Evolutionary conservation across 371 early-diverging fungal species (phyloP).

Genomic region (Apophysomyces sp.): DNA sequence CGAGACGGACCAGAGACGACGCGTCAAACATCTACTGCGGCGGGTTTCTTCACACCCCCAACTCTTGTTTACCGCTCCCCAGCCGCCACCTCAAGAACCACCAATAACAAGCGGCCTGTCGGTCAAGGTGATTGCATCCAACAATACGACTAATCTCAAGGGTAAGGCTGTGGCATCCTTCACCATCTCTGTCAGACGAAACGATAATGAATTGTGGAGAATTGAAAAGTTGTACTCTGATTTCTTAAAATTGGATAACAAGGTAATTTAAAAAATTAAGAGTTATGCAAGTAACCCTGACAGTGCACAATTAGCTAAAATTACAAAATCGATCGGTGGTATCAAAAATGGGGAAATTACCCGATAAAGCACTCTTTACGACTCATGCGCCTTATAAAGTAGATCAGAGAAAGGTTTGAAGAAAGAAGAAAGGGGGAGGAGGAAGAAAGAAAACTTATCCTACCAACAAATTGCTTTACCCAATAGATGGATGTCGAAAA

Average conservation of each 20-base stretch:
- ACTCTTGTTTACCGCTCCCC: neutral
- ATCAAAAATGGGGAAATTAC: constrained; percentile 64
- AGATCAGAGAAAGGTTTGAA: constrained; percentile 64
- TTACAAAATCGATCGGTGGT: constrained; percentile 35
- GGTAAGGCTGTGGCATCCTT: constrained; percentile 67
- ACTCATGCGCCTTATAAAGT: constrained; percentile 67
- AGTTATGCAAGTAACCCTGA: neutral
- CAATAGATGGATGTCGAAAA: constrained; percentile 17
- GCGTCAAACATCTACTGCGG: neutral
- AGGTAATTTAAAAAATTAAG: constrained; percentile 44
- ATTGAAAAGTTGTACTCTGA: constrained; percentile 83
- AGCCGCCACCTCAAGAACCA: neutral
- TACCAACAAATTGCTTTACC: neutral
- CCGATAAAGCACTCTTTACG: constrained; percentile 75
- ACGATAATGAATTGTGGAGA: constrained; percentile 68
- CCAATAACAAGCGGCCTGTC: constrained; percentile 35
- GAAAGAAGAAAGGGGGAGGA: neutral
- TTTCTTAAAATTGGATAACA: constrained; percentile 69
- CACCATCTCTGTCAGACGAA: constrained; percentile 41
- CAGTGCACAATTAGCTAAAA: constrained; percentile 22
- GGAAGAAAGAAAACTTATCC: neutral
- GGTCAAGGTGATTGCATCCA: constrained; percentile 63
- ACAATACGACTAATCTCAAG: constrained; percentile 66
- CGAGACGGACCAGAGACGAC: neutral
- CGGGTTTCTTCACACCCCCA: constrained; percentile 2